Evolutionary conservation across 768 basidiomycete species (phyloP).

Genomic region (Galerina marginata): DNA sequence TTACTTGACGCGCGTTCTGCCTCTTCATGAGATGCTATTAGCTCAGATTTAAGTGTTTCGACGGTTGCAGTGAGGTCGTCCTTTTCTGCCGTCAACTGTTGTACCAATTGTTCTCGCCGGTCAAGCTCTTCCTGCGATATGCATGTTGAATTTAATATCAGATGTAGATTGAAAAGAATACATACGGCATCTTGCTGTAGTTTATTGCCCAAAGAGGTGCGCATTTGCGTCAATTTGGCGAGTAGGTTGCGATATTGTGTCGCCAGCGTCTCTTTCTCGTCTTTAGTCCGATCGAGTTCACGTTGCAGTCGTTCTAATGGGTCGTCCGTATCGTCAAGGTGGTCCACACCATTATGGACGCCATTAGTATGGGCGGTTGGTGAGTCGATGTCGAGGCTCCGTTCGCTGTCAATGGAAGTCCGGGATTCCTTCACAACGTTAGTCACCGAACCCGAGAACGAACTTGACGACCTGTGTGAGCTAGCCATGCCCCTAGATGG

Average conservation of each 20-base stretch:
- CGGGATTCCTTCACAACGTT: slow-evolving; percentile 35
- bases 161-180: slow-evolving; percentile 4
- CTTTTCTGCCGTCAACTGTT: slow-evolving; percentile 77
- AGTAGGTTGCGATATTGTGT: slow-evolving; percentile 87
- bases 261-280: slow-evolving; percentile 89
- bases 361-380: slow-evolving; percentile 39
- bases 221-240: slow-evolving; percentile 90
- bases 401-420: slow-evolving; percentile 54
- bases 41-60: slow-evolving; percentile 81
- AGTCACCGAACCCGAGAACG: slow-evolving; percentile 36
- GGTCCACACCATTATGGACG: slow-evolving; percentile 38
- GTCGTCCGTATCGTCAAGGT: slow-evolving; percentile 49
- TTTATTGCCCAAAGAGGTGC: slow-evolving; percentile 91
- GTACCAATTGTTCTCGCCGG: slow-evolving; percentile 84
- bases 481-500: slow-evolving; percentile 19
- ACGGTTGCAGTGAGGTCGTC: slow-evolving; percentile 74
- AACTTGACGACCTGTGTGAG: slow-evolving; percentile 27
- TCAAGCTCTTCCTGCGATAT: slow-evolving; percentile 92
- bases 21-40: slow-evolving; percentile 78
- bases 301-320: slow-evolving; percentile 65
- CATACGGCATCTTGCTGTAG: slow-evolving; percentile 94
- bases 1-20: slow-evolving; percentile 71
- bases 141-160: background rate
- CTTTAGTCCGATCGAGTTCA: slow-evolving; percentile 75
- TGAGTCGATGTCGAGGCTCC: slow-evolving; percentile 32